Evolutionary conservation across 2,329 filamentous ascomycete genomes (phyloP), one percentile per base, ranked within the genome.

Genomic region (Cordyceps cicadae): DNA sequence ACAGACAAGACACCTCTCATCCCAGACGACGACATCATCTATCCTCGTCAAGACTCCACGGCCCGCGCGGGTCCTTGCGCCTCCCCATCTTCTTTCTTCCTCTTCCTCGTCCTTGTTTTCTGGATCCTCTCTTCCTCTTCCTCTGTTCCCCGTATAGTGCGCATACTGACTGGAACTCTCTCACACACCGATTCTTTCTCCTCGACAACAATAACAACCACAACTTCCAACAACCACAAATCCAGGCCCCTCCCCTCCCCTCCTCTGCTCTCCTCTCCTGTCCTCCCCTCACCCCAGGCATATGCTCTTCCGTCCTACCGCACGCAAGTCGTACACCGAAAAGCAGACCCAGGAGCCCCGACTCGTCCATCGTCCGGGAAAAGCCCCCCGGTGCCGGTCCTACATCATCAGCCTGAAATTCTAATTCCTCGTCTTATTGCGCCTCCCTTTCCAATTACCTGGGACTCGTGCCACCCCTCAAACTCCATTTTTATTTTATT

Each of bases 401-500:
- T 54, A 54, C 51, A 54, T 29, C 34, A 43, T 54, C 51, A 43
- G 34, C n/a, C 43, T 45, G 15, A 46, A 46, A 19, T 46, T 46
- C 9, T n/a, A 46, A 19, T 46, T 46, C 9, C 43, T 43, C 15
- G 41, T 43, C 5, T 54, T 41, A 54, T 56, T 56, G 29, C 24
- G 24, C 14, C 43, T 56, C 43, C 54, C 15, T 56, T 48, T 17
- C 54, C 29, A 29, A 37, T 55, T 56, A 6, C 54, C n/a, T 49
- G 43, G 17, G 24, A 46, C 39, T 29, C 32, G 54, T 55, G 34
- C 41, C 54, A 26, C 43, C 12, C n/a, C 29, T 24, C 43, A 46
- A 50, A 49, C 54, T 56, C 54, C 54, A 56, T 19, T 56, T 56
- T n/a, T n/a, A n/a, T n/a, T 49, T 46, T n/a, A 56, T 19, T 56